Evolutionary conservation across 176 grass and related monocot species (phyloP).

Genomic region (Echinochloa phyllopogon): DNA sequence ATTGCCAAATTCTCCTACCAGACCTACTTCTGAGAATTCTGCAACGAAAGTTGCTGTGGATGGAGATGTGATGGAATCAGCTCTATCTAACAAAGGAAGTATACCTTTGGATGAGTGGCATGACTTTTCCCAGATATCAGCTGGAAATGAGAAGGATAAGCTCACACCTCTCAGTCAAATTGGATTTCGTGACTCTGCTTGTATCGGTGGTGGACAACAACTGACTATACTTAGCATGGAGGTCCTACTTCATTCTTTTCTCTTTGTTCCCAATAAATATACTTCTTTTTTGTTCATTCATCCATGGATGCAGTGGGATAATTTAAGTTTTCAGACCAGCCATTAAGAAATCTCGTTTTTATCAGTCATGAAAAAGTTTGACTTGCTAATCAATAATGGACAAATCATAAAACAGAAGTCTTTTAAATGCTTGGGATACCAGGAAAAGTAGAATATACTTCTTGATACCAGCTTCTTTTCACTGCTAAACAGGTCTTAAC

Average conservation of each 20-base stretch:
- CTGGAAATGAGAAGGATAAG: conserved; percentile 67
- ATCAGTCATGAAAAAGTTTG: conserved; percentile 10
- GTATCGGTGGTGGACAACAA: conserved; percentile 75
- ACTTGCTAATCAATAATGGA: conserved; percentile 5
- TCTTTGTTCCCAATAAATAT: conserved; percentile 12
- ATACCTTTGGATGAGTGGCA: conserved; percentile 39
- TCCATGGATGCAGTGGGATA: conserved; percentile 4
- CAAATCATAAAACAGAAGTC: neutral
- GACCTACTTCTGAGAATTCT: conserved; percentile 42
- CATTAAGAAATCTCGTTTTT: conserved; percentile 17
- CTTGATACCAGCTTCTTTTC: conserved; percentile 47
- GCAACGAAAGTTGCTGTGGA: conserved; percentile 14
- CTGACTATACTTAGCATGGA: conserved; percentile 86
- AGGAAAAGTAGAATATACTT: conserved; percentile 37
- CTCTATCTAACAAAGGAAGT: conserved; percentile 40
- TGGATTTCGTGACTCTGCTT: conserved; percentile 85
- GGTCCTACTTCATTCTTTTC: conserved; percentile 50
- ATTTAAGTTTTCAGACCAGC: conserved; percentile 12
- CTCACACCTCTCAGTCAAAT: conserved; percentile 90
- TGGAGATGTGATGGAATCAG: conserved; percentile 37
- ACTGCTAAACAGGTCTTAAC: conserved; percentile 67
- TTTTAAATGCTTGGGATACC: neutral
- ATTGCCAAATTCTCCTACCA: conserved; percentile 45
- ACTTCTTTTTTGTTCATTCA: conserved; percentile 7
- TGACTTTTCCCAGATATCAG: conserved; percentile 93